Conservation (phyloP, 2,329 filamentous ascomycete species). For the Sporothrix curviconia region DNA sequence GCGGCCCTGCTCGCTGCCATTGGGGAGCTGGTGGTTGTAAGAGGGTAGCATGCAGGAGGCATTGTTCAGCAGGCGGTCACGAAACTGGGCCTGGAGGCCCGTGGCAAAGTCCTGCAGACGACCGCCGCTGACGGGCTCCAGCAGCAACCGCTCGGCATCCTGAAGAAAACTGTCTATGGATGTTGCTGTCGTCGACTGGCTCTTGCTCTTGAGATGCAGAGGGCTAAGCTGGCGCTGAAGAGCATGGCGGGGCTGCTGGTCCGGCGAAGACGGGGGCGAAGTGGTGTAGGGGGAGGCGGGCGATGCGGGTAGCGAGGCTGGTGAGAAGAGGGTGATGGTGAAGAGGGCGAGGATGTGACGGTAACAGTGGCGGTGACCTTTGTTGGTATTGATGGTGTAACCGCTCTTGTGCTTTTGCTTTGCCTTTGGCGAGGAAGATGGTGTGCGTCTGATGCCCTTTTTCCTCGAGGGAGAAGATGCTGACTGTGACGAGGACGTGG, state of each 20-base stretch:
- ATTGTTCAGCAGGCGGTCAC: slow-evolving; percentile 45
- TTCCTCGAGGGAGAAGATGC: not conserved
- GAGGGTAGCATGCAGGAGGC: slow-evolving; percentile 58
- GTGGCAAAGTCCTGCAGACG: slow-evolving; percentile 41
- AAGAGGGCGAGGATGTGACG: not conserved
- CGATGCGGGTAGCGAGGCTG: not conserved
- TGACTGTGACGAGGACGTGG: not conserved
- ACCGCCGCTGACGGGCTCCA: slow-evolving; percentile 41
- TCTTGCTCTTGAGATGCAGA: not conserved
- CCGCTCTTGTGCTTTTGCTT: not conserved
- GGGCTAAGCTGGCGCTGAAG: too few species aligned
- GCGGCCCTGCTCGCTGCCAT: slow-evolving; percentile 51
- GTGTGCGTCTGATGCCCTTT: not conserved
- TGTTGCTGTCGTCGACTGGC: not conserved
- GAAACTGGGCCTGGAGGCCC: slow-evolving; percentile 49
- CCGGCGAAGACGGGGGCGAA: slow-evolving; percentile 1
- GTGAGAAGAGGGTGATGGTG: slow-evolving; percentile 2
- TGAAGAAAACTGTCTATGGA: slow-evolving; percentile 45
- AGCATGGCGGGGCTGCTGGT: not conserved
- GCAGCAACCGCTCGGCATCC: slow-evolving; percentile 48
- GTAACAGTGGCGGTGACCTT: not conserved
- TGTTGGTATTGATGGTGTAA: not conserved
- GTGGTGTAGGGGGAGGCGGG: not conserved
- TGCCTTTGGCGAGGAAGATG: slow-evolving; percentile 16
- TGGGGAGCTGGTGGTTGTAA: slow-evolving; percentile 58